These are phyloP conservation scores for Aureobasidium mangrovei DNA, from an alignment of 2,329 filamentous ascomycete genomes.

Conservation along the genomic window DNA sequence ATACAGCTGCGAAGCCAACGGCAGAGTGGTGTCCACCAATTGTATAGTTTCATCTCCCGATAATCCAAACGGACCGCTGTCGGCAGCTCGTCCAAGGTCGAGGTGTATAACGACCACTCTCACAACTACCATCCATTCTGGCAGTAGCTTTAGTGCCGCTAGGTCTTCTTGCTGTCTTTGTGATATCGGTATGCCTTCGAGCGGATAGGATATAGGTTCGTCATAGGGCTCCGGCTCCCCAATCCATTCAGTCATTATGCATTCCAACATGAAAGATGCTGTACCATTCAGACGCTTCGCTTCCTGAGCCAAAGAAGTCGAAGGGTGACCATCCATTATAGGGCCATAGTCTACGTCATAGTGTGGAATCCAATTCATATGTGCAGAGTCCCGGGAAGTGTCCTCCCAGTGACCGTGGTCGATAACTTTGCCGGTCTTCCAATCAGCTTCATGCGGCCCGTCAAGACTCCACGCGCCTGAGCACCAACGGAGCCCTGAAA, in stretches of 20 bases:
- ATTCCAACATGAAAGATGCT: constrained; percentile 8
- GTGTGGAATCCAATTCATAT: not conserved
- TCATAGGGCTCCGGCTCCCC: not conserved
- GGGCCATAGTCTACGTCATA: not conserved
- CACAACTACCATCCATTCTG: constrained; percentile 15
- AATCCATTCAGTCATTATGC: not conserved
- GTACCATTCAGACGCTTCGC: not conserved
- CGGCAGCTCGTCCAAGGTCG: not conserved
- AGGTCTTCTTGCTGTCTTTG: not conserved
- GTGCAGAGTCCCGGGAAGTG: not conserved
- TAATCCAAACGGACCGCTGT: constrained; percentile 15
- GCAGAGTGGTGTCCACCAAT: constrained; percentile 12
- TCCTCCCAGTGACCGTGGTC: constrained; percentile 4
- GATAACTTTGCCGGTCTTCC: not conserved
- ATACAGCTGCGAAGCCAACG: not conserved
- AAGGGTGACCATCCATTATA: not conserved
- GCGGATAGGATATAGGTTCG: not conserved
- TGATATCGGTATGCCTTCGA: not conserved
- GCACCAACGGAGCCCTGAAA: not conserved
- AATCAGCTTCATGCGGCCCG: not conserved
- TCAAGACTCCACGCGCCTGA: not conserved
- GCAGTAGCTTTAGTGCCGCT: constrained; percentile 1
- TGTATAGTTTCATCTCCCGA: constrained; percentile 15
- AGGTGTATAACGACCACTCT: constrained; percentile 14
- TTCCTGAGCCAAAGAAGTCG: constrained; percentile 9